These are phyloP conservation scores for Ceratobasidium sp. DNA, from an alignment of 1,284 basidiomycete genomes.

Conservation along the genomic window DNA sequence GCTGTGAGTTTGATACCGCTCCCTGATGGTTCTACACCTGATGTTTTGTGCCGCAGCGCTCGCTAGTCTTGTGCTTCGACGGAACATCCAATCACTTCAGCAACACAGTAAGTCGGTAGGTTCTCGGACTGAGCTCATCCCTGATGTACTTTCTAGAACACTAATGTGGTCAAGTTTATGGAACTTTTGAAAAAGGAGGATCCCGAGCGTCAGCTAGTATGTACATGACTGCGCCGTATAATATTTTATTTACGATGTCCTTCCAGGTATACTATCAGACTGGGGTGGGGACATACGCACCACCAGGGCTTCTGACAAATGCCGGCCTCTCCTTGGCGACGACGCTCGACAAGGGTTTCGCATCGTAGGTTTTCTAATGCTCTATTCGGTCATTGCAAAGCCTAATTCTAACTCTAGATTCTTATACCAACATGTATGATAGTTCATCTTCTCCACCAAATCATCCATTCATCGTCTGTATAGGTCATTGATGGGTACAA, in stretches of 20 bases:
- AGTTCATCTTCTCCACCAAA: no score
- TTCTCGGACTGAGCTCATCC: neutral
- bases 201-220: constrained; percentile 35
- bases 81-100: constrained; percentile 41
- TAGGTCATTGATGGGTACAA: no score
- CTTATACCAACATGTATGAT: no score
- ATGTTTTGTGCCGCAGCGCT: neutral
- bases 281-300: no score
- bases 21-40: no score
- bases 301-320: no score
- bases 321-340: no score
- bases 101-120: neutral
- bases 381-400: no score
- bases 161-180: constrained; percentile 29
- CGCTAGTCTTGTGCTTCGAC: constrained; percentile 43
- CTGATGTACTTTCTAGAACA: neutral
- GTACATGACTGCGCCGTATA: neutral
- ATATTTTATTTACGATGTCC: neutral
- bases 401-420: no score
- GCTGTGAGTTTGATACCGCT: neutral
- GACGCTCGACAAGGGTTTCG: no score
- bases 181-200: constrained; percentile 37
- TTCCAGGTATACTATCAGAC: neutral
- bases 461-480: no score
- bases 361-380: no score